Base-by-base conservation (phyloP, 2,329 filamentous ascomycete species). In the Chrysoporthe austroafricana region DNA sequence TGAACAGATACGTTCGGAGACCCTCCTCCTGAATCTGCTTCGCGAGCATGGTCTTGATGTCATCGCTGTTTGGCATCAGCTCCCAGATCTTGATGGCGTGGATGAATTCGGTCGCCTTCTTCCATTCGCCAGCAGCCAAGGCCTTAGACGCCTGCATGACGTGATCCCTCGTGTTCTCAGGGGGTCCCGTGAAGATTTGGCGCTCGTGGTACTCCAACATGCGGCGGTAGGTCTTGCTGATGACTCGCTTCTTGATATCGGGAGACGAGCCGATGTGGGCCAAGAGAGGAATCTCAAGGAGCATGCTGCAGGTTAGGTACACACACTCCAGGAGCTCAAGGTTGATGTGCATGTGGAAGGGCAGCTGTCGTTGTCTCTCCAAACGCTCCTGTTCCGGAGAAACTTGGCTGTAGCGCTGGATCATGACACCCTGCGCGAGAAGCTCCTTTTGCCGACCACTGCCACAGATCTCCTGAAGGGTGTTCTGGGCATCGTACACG, bases 291-390 rank as follows among this genome's bases (percentile, higher is more conserved):
- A 99, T 98, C 84, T 99, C 96, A 67, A 99, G 88, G 72, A 99
- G 91, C 96, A 99, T 99, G 82, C 94, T 97, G 85, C 95, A 98
- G 62, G 96, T 98, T 69, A 99, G 88, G 84, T 99, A 99, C 70
- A 98, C 95, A 77, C 96, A 98, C 84, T 99, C 96, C 50, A 99
- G 88, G 66, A 99, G 88, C 81, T 99, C 96, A 63, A 99, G 88
- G 85, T 99, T 99, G 86, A 99, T 99, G 87, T 99, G 96, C 94
- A 99, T 97, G 85, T 99, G 96, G 90, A 99, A 99, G 48, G 96
- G 96, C 73, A 99, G 88, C 83, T 99, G 96, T 75, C 96, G 91
- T 83, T 98, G 95, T 79, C 96, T 93, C 85, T 99, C 96, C 50
- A 98, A 87, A 73, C 95, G 92, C 84, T 99, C 96, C 82, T 99